Percentiles rank a stretch among this genome's conserved stretches.
These are phyloP conservation scores for Boletus fagicola DNA, from an alignment of 768 basidiomycete species.

Conservation along the genomic window DNA sequence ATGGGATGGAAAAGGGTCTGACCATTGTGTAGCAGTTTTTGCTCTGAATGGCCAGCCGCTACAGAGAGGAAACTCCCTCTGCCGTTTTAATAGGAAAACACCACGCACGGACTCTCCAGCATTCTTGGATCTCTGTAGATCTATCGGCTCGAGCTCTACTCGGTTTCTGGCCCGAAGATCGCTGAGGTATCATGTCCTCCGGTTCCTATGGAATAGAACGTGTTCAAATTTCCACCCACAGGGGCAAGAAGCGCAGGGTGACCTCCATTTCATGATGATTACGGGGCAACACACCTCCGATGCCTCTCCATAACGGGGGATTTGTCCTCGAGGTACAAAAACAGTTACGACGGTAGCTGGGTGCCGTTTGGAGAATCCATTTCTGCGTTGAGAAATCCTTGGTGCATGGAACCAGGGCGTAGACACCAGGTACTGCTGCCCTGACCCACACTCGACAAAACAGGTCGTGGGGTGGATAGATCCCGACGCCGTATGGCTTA, in stretches of 20 bases:
- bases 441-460: conserved; percentile 10
- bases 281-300: background rate
- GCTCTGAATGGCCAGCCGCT: conserved; percentile 9
- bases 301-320: conserved; percentile 1
- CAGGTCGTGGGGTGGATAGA: background rate
- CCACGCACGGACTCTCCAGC: background rate
- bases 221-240: background rate
- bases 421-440: background rate
- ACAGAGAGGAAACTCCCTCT: background rate
- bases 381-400: conserved; percentile 1
- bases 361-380: background rate
- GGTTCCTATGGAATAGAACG: background rate
- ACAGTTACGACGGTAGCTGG: background rate
- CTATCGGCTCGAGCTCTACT: background rate
- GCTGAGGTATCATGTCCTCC: background rate
- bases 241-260: background rate
- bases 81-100: conserved; percentile 10
- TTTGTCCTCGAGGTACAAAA: conserved; percentile 3
- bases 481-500: conserved; percentile 4
- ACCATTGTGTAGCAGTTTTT: conserved; percentile 26
- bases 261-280: conserved; percentile 7
- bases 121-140: conserved; percentile 5
- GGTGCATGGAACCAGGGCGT: background rate
- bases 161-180: background rate
- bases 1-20: conserved; percentile 30